A percentile compares a stretch with the other conserved stretches of the same genome.
phyloP scores from a whole-genome alignment of 805 yeast species.

The Candida taoyuanica region DNA sequence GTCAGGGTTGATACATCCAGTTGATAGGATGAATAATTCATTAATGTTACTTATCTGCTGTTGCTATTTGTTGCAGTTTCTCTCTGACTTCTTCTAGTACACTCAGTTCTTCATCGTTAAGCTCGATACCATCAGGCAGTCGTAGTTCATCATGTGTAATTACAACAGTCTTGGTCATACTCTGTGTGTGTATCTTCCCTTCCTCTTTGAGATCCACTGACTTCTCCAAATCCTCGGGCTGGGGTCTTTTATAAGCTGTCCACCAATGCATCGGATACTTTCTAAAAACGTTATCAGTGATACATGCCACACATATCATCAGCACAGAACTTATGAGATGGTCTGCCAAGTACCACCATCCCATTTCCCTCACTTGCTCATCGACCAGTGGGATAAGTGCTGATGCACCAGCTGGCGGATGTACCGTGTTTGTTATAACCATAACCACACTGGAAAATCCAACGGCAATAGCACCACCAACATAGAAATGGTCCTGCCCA shows the following conservation, averaged over 20 bases:
- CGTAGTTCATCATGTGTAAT: neutral
- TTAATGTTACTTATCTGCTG: neutral
- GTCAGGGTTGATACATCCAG: constrained; percentile 30
- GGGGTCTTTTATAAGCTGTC: constrained; percentile 28
- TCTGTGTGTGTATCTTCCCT: neutral
- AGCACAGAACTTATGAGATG: constrained; percentile 47
- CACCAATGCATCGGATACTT: constrained; percentile 60
- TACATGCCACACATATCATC: constrained; percentile 44
- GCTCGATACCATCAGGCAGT: constrained; percentile 4
- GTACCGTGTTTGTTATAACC: constrained; percentile 51
- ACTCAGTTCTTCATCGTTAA: constrained; percentile 5
- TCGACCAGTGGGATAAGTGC: constrained; percentile 55
- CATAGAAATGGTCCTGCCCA: constrained; percentile 48
- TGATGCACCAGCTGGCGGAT: constrained; percentile 72
- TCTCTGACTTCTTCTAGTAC: constrained; percentile 3
- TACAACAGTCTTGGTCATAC: neutral
- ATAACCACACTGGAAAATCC: constrained; percentile 49
- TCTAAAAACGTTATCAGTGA: constrained; percentile 50
- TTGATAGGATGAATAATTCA: neutral
- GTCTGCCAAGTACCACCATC: constrained; percentile 64
- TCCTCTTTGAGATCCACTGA: neutral
- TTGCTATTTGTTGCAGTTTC: constrained; percentile 1
- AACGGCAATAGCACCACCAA: constrained; percentile 54
- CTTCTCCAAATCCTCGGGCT: neutral
- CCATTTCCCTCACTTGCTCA: constrained; percentile 39